Percentiles rank a stretch among this genome's conserved stretches.
phyloP scores from a whole-genome alignment of 257 asterid genomes.

The Galeopsis tetrahit region DNA sequence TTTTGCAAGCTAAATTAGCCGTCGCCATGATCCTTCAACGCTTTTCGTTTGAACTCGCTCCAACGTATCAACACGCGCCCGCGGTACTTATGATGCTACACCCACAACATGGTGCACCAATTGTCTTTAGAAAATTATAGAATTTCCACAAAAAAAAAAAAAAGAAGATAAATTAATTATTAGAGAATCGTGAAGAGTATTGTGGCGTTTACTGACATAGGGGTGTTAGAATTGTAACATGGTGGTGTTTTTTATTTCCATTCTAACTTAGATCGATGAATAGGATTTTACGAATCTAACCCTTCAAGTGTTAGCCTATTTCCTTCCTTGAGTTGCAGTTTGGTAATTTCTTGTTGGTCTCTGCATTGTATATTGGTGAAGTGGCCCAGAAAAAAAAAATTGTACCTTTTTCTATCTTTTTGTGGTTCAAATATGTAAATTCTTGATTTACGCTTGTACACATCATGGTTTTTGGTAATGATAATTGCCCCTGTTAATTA shows the following conservation, averaged over 20 bases:
- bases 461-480: constrained; percentile 32
- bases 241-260: not conserved
- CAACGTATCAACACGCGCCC: constrained; percentile 79
- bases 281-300: constrained; percentile 36
- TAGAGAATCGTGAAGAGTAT: constrained; percentile 20
- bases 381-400: constrained; percentile 22
- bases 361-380: not conserved
- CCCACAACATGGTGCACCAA: constrained; percentile 91
- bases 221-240: constrained; percentile 30
- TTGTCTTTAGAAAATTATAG: constrained; percentile 72
- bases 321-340: not conserved
- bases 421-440: constrained; percentile 40
- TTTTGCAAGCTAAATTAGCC: constrained; percentile 77
- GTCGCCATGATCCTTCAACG: constrained; percentile 74
- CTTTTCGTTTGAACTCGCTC: constrained; percentile 67
- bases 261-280: constrained; percentile 29
- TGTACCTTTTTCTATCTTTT: constrained; percentile 13
- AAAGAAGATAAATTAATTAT: not conserved
- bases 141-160: not conserved
- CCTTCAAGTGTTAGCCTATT: constrained; percentile 28
- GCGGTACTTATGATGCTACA: constrained; percentile 61
- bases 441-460: constrained; percentile 39
- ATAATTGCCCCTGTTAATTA: not conserved
- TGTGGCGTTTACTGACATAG: constrained; percentile 26
- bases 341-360: constrained; percentile 11